A percentile compares a stretch with the other conserved stretches of the same genome.
These are phyloP conservation scores for Yamadazyma tumulicola DNA, from an alignment of 805 yeast species.

Conservation along the genomic window DNA sequence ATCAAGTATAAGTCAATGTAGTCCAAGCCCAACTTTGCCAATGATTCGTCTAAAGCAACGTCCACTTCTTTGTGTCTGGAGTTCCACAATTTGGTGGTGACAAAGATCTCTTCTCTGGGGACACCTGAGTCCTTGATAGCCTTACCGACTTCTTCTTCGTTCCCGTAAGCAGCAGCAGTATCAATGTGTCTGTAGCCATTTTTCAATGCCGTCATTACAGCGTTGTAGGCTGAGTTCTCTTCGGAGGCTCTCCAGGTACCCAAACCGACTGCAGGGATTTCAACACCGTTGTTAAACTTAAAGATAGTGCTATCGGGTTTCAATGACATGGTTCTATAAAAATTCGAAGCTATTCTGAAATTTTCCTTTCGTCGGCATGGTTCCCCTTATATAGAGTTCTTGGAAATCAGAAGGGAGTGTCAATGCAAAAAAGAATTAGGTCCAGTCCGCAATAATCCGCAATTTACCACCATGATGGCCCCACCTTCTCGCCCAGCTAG, in stretches of 20 bases:
- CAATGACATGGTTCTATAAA: constrained; percentile 6
- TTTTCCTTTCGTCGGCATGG: no score
- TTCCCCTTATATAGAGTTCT: no score
- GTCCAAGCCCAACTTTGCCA: constrained; percentile 62
- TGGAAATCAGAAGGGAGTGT: no score
- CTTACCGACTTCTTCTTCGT: constrained; percentile 63
- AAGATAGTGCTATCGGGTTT: constrained; percentile 11
- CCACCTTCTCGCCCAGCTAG: no score
- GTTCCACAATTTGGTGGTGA: constrained; percentile 71
- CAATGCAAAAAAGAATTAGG: no score
- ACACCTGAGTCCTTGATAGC: constrained; percentile 55
- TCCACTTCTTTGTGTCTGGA: constrained; percentile 50
- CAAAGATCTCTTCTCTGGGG: constrained; percentile 60
- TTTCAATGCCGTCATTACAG: constrained; percentile 59
- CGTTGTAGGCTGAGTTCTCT: constrained; percentile 46
- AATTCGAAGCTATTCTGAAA: neutral
- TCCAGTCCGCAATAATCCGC: no score
- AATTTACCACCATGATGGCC: no score
- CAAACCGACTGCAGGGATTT: constrained; percentile 65
- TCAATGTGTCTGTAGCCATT: constrained; percentile 77
- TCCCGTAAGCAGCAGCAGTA: constrained; percentile 66
- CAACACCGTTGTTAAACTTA: constrained; percentile 58
- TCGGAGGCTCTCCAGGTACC: constrained; percentile 70
- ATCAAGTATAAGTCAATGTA: constrained; percentile 76
- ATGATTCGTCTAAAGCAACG: constrained; percentile 53